Evolutionary conservation across 768 basidiomycete genomes (phyloP).

Genomic region (Suillus placidus): DNA sequence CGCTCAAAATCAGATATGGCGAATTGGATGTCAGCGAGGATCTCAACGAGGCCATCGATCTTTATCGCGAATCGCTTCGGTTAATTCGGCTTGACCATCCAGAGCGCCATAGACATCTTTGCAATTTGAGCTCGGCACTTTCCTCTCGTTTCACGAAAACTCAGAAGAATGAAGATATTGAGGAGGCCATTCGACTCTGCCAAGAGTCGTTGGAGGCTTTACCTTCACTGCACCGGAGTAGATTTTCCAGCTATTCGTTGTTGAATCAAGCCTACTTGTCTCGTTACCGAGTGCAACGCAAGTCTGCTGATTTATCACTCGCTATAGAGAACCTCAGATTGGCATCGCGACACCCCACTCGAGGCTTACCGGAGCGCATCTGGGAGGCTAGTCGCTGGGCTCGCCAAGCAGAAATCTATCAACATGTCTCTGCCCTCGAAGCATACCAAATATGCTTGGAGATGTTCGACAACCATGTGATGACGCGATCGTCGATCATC

Average conservation of each 20-base stretch:
- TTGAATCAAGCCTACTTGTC: not conserved
- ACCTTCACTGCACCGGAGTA: not conserved
- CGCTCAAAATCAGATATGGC: not conserved
- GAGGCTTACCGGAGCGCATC: not conserved
- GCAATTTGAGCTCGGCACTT: not conserved
- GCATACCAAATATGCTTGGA: not conserved
- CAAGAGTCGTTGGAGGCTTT: not conserved
- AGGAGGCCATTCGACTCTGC: not conserved
- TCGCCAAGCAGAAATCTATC: no score
- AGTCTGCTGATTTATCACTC: not conserved
- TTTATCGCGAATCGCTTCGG: not conserved
- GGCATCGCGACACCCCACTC: not conserved
- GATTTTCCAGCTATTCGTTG: rapidly evolving
- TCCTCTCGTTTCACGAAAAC: not conserved
- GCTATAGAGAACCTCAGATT: not conserved
- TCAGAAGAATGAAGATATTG: not conserved
- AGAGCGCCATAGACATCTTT: not conserved
- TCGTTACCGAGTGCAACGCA: not conserved
- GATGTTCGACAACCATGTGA: not conserved
- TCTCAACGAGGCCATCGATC: not conserved
- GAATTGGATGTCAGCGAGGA: not conserved
- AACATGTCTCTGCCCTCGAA: not conserved
- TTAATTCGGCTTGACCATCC: not conserved
- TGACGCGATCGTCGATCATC: not conserved
- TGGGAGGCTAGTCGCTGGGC: no score